Conservation (phyloP, 768 basidiomycete genomes). For the Sporobolomyces phaffii region DNA sequence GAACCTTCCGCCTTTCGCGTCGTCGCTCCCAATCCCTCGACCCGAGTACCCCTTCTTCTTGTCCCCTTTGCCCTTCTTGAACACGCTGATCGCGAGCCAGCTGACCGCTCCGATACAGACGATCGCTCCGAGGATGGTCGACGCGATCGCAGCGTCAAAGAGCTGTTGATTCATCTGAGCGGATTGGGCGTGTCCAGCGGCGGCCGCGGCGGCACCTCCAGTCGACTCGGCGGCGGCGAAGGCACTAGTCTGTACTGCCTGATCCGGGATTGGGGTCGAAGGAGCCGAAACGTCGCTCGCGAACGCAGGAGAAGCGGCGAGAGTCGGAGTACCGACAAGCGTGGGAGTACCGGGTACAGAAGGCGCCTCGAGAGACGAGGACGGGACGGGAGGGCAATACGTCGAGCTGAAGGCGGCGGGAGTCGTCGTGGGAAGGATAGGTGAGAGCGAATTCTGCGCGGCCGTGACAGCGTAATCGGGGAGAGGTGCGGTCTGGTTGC, state of each 20-base stretch:
- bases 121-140: constrained; percentile 24
- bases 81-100: constrained; percentile 26
- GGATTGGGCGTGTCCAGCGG: not conserved
- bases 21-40: constrained; percentile 6
- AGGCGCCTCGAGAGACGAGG: not conserved
- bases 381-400: not conserved
- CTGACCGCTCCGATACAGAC: constrained; percentile 15
- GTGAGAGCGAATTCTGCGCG: not conserved
- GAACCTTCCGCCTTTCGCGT: constrained; percentile 11
- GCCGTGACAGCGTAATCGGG: constrained; percentile 7
- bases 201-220: not conserved
- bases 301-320: constrained; percentile 18
- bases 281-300: constrained; percentile 3
- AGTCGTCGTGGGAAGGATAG: constrained; percentile 9
- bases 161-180: constrained; percentile 14
- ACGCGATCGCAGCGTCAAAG: constrained; percentile 29
- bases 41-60: not conserved
- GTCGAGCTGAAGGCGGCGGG: not conserved
- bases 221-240: not conserved
- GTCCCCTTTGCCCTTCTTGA: constrained; percentile 1
- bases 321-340: constrained; percentile 14
- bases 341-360: not conserved
- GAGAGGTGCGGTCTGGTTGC: constrained; percentile 10
- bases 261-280: constrained; percentile 22
- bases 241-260: not conserved